Percentiles rank a stretch among this genome's conserved stretches.
These are phyloP conservation scores for Schizosaccharomyces japonicus DNA, from an alignment of 805 yeast genomes.

Conservation along the genomic window DNA sequence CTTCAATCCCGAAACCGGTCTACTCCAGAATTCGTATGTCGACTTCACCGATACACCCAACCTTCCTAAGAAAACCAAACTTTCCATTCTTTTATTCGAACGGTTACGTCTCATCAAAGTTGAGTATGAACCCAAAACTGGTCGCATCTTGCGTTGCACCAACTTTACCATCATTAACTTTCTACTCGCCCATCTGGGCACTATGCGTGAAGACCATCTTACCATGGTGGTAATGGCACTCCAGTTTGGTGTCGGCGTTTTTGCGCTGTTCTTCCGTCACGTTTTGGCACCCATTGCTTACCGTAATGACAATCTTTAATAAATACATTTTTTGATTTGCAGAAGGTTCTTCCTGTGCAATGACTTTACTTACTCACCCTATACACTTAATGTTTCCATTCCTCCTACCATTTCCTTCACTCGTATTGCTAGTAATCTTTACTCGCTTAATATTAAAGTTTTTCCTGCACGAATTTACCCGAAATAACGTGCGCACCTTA, in stretches of 20 bases:
- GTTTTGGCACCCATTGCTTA: slow-evolving; percentile 64
- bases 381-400: neutral
- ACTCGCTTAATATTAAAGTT: too few species aligned
- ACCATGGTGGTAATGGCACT: slow-evolving; percentile 33
- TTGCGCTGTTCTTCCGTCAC: slow-evolving; percentile 63
- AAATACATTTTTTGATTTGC: neutral
- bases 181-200: slow-evolving; percentile 67
- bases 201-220: slow-evolving; percentile 59
- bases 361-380: neutral
- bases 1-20: slow-evolving; percentile 41
- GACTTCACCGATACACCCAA: slow-evolving; percentile 11
- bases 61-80: neutral
- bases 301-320: slow-evolving; percentile 48
- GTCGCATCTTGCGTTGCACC: slow-evolving; percentile 24
- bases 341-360: neutral
- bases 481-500: neutral
- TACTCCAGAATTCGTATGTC: slow-evolving; percentile 45
- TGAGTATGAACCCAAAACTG: slow-evolving; percentile 14
- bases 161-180: slow-evolving; percentile 78
- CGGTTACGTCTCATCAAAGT: slow-evolving; percentile 27
- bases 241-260: slow-evolving; percentile 22
- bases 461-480: too few species aligned
- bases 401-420: neutral
- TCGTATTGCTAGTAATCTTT: neutral
- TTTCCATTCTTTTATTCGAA: slow-evolving; percentile 17